Evolutionary conservation across 1,139 yeast genomes (phyloP).

Genomic region (Meyerozyma carpophila): DNA sequence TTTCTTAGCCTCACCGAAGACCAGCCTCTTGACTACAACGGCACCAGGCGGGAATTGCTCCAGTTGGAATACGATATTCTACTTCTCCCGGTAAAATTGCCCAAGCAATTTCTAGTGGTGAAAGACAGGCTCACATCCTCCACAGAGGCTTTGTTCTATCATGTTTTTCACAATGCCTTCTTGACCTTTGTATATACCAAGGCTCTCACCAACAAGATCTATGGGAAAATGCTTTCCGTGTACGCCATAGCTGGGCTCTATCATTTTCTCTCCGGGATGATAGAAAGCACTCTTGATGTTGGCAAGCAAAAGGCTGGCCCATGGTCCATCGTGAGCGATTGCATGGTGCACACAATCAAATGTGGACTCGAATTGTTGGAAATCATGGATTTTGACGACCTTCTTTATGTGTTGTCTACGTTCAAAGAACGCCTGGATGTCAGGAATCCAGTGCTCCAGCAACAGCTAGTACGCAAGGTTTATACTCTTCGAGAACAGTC

Average conservation of each 20-base stretch:
- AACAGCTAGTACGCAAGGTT: background rate
- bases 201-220: background rate
- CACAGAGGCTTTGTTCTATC: background rate
- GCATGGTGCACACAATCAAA: background rate
- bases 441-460: background rate
- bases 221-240: background rate
- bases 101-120: background rate
- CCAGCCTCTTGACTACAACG: background rate
- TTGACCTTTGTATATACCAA: background rate
- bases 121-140: background rate
- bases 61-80: background rate
- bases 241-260: slow-evolving; percentile 1
- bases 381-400: background rate
- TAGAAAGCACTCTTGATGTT: background rate
- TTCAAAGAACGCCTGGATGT: background rate
- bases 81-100: background rate
- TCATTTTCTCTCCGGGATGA: background rate
- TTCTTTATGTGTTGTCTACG: background rate
- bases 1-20: background rate
- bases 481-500: background rate
- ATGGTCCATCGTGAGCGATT: background rate
- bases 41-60: background rate
- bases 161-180: background rate
- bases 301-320: background rate
- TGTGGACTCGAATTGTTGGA: background rate